Evolutionary conservation across 2,329 filamentous ascomycete genomes (phyloP).

Genomic region (Cryphonectria carpinicola): DNA sequence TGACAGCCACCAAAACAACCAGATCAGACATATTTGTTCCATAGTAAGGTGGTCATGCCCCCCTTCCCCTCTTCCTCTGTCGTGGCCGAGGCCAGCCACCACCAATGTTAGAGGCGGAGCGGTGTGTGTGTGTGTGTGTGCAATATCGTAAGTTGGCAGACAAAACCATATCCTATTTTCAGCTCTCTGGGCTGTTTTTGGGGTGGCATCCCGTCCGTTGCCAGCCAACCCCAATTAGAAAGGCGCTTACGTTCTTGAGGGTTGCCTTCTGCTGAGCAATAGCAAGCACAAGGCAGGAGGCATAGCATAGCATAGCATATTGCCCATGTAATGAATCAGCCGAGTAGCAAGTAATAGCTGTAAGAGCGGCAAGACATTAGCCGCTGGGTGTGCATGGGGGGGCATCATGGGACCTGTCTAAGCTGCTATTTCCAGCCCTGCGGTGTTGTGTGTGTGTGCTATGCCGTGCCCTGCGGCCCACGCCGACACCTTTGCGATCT

Average conservation of each 20-base stretch:
- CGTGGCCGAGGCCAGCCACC: neutral
- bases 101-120: neutral
- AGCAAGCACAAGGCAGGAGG: neutral
- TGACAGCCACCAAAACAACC: neutral
- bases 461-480: neutral
- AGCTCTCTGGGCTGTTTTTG: neutral
- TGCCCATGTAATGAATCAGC: neutral
- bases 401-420: slow-evolving; percentile 4
- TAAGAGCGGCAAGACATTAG: slow-evolving; percentile 9
- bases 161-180: neutral
- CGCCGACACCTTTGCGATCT: neutral
- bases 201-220: neutral
- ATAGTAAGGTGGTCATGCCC: neutral
- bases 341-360: neutral
- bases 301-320: neutral
- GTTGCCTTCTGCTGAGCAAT: neutral
- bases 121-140: neutral
- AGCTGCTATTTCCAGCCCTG: slow-evolving; percentile 28
- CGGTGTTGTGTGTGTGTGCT: slow-evolving; percentile 1
- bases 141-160: neutral
- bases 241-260: slow-evolving; percentile 1
- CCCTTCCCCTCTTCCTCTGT: neutral
- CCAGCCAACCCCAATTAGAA: neutral
- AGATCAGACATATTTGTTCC: neutral
- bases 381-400: slow-evolving; percentile 15